Conservation (phyloP, 176 grass and related monocot species). For the Areca catechu region DNA sequence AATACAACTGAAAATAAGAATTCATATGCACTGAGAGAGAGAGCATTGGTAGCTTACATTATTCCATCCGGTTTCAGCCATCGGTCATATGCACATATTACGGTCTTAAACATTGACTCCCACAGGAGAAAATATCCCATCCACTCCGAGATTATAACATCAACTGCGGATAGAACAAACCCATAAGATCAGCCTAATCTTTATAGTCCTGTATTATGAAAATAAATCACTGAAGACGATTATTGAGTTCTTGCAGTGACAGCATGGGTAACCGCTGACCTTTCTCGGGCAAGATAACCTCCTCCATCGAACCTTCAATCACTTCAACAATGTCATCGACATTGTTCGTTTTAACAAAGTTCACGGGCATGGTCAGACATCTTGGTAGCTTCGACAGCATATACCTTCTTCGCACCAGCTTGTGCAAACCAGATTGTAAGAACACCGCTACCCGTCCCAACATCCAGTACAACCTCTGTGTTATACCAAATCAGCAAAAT, state of each 20-base stretch:
- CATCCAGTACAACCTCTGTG: slow-evolving; percentile 72
- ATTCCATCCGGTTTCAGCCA: slow-evolving; percentile 93
- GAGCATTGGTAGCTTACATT: slow-evolving; percentile 42
- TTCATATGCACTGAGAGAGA: too few species aligned
- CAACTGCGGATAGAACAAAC: slow-evolving; percentile 39
- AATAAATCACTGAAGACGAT: too few species aligned
- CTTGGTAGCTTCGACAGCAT: slow-evolving; percentile 87
- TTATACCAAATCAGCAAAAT: slow-evolving; percentile 23
- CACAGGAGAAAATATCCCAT: slow-evolving; percentile 98
- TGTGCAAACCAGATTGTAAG: slow-evolving; percentile 92
- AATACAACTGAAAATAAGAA: too few species aligned
- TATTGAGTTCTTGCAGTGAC: too few species aligned
- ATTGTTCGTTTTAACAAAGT: slow-evolving; percentile 59
- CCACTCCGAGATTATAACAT: slow-evolving; percentile 98
- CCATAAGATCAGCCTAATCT: neutral
- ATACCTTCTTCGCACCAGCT: slow-evolving; percentile 92
- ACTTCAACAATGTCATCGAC: slow-evolving; percentile 71
- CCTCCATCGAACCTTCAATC: slow-evolving; percentile 87
- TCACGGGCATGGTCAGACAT: slow-evolving; percentile 93
- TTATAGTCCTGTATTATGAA: too few species aligned
- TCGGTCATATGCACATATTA: slow-evolving; percentile 80
- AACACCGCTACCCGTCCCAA: slow-evolving; percentile 91
- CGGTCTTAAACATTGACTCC: slow-evolving; percentile 96
- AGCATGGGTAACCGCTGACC: slow-evolving; percentile 16
- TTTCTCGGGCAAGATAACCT: slow-evolving; percentile 75